Conservation (phyloP, 1,284 basidiomycete genomes). For the Melanopsichium pennsylvanicum region DNA sequence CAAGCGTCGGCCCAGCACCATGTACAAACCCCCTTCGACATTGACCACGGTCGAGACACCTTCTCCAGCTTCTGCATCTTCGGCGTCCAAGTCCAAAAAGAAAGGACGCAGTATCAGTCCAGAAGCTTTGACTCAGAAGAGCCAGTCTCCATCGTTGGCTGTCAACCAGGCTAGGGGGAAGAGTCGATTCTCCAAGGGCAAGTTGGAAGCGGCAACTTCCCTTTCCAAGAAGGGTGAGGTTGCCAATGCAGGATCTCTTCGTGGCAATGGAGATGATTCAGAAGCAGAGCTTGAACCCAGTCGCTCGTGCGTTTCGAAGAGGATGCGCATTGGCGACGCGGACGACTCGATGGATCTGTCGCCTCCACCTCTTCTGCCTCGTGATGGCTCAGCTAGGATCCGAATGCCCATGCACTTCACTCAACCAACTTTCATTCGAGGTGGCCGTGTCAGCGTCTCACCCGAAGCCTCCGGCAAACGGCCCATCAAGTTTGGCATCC, state of each 20-base stretch:
- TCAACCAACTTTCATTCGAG: conserved; percentile 45
- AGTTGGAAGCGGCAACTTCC: conserved; percentile 6
- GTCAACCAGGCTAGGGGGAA: conserved; percentile 21
- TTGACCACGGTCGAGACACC: conserved; percentile 43
- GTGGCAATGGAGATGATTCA: conserved; percentile 18
- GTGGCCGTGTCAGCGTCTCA: conserved; percentile 43
- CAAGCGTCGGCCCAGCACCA: conserved; percentile 54
- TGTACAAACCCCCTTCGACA: conserved; percentile 55
- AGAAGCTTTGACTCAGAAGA: conserved; percentile 17
- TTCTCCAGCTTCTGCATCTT: conserved; percentile 7
- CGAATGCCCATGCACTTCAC: conserved; percentile 37
- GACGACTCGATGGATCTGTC: conserved; percentile 31
- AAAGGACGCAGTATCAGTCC: conserved; percentile 40
- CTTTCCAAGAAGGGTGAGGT: conserved; percentile 12
- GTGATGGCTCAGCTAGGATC: conserved; percentile 28
- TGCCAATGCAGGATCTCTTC: background rate
- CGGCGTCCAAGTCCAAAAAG: conserved; percentile 31
- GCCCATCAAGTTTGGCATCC: conserved; percentile 22
- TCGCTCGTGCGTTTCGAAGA: conserved; percentile 10
- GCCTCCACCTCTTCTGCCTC: conserved; percentile 44
- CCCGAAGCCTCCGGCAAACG: conserved; percentile 34
- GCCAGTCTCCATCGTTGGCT: conserved; percentile 4
- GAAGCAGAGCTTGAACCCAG: conserved; percentile 22
- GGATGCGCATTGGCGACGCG: conserved; percentile 13
- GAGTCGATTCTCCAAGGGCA: conserved; percentile 21